Base-by-base conservation (phyloP, 108 stramenopile species). In the Licmophora abbreviata region DNA sequence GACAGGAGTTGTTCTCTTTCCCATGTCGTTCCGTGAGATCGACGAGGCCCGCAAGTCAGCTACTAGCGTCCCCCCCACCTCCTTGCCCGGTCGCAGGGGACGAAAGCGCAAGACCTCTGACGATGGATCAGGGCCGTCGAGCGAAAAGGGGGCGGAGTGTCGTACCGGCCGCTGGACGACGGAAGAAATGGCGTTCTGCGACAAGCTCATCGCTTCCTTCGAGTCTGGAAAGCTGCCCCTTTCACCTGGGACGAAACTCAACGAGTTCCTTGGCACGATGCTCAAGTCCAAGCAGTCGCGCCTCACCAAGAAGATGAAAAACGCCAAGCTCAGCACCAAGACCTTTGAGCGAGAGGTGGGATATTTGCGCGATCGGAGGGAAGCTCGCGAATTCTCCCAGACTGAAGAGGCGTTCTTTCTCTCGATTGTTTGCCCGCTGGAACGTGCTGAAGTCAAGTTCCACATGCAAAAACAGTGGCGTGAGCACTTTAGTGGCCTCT, bases 251-350 rank as follows among this genome's bases (percentile, higher is more conserved):
- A 48, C 81, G 37, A 92, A 92, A 64, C 56, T 92, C 18, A 92
- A 92, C 63, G 90, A 92, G 22, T 92, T 92, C 55, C 51, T 92
- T 12, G 64, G 64, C 15, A 70, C 48, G 53, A 92, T 92, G 73
- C 69, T 92, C 40, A 88, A 85, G 45, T 85, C 84, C 22, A 92
- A 92, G 59, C 90, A 92, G 37, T 83, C 81, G 44, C 81, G 90
- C 17, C 75, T 92, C 20, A 83, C 90, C 36, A 92, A 92, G 63
- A 92, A 92, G 66, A 92, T 92, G 90, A 92, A 92, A 48, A 83
- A 92, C 29, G 85, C 86, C 27, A 83, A 79, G 52, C 65, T 92
- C 9, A 81, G 79, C 44, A 61, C 80, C 48, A 84, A 66, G 51
- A 61, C 65, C 12, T 89, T 68, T 48, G 48, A 61, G 42, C 62